Evolutionary conservation across 2,329 filamentous ascomycete genomes (phyloP), one percentile per base, ranked within the genome.

Genomic region (Phyllosticta capitalensis): DNA sequence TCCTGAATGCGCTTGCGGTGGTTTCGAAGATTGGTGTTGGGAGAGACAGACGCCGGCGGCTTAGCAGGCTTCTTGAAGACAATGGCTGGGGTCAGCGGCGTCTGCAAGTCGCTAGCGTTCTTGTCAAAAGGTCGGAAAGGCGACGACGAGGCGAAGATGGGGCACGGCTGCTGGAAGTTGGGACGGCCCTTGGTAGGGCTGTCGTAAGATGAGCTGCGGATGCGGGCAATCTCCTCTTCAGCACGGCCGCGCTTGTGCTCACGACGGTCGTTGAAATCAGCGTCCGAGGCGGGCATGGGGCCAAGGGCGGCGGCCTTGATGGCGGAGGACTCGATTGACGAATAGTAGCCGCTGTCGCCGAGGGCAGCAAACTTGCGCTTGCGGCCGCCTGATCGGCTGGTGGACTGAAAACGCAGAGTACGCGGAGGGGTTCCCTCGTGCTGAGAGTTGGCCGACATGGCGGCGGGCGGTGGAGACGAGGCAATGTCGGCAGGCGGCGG

Each of bases 331-430:
- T 96, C 92, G 19, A 97, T 81, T 0, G 92, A 96, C 1, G 94
- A 97, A 71, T 95, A 96, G 74, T 97, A 99, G 49, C 94, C 94
- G 70, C 92, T 97, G 73, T 99, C 94, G 68, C 89, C 90, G 78
- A 95, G 87, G 12, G 88, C 87, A 28, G 83, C 83, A 67, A 88
- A 84, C 72, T 90, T 92, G 65, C 88, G 86, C 75, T 89, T 90
- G 65, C 87, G 85, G 48, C 85, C 83, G 56, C 84, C 84, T 30
- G 76, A 79, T 51, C 81, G 81, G n/a, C 88, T 88, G 20, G 86
- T 86, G 48, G 80, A 76, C 45, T 80, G 77, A 53, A 83, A 80
- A 60, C 82, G 81, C 48, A 81, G 81, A 55, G 82, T 80, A 22
- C 88, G 86, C 30, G 91, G 90, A 19, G 92, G 90, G 6, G 92